A percentile compares a stretch with the other conserved stretches of the same genome.
phyloP scores from a whole-genome alignment of 805 yeast species.

The Wickerhamiella sergipiensis region DNA sequence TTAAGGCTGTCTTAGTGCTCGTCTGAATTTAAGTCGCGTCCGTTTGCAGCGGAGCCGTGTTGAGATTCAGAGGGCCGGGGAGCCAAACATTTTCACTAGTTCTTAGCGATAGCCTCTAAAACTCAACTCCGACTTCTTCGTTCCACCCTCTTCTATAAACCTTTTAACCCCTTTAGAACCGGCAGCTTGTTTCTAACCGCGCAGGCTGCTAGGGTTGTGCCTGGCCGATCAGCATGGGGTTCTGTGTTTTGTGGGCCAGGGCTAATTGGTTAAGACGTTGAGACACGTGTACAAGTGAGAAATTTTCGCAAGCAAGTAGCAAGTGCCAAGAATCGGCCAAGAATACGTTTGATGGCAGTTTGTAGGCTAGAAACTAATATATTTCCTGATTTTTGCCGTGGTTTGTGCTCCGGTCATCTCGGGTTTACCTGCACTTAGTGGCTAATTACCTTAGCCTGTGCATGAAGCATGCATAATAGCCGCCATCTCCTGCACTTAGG shows the following conservation, averaged over 20 bases:
- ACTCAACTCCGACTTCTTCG: no score
- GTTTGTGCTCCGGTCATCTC: neutral
- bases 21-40: constrained; percentile 15
- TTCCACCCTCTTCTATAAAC: no score
- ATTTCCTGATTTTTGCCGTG: neutral
- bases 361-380: no score
- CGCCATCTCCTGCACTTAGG: constrained; percentile 4
- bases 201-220: no score
- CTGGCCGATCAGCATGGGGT: no score
- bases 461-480: neutral
- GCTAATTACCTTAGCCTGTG: neutral
- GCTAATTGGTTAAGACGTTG: neutral
- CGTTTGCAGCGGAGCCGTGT: constrained; percentile 10
- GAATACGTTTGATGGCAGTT: no score
- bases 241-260: neutral
- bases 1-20: constrained; percentile 21
- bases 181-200: no score
- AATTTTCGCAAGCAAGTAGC: neutral
- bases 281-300: neutral
- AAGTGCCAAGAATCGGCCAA: no score
- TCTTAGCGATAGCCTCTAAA: no score
- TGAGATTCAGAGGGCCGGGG: constrained; percentile 20
- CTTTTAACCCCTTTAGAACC: no score
- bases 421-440: constrained; percentile 5
- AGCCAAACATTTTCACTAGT: constrained; percentile 18